Percentiles rank a stretch among this genome's conserved stretches.
These are phyloP conservation scores for Sequoia sempervirens DNA, from an alignment of 75 land plant species.

Conservation along the genomic window DNA sequence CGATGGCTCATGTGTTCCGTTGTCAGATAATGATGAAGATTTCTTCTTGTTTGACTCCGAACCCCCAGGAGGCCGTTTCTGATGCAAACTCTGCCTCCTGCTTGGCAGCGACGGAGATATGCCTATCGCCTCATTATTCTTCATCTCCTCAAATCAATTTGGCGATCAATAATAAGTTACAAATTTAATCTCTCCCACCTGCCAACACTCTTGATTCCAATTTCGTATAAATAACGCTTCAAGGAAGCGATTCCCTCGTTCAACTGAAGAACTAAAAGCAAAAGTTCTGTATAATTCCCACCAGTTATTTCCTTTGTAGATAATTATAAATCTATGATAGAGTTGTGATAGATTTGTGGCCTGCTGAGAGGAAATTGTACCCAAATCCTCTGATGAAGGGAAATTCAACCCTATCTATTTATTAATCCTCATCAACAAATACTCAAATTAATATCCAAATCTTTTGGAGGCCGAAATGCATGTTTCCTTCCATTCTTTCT, in stretches of 20 bases:
- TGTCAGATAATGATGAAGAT: background rate
- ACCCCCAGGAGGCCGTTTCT: background rate
- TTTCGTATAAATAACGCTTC: background rate
- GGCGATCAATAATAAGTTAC: background rate
- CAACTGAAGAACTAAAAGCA: background rate
- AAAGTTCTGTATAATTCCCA: background rate
- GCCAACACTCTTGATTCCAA: background rate
- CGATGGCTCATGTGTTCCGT: background rate
- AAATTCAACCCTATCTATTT: background rate
- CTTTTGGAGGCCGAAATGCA: background rate
- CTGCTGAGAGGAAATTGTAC: background rate
- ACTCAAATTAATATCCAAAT: background rate
- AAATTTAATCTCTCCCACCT: background rate
- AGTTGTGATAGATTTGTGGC: background rate
- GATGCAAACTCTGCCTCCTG: background rate
- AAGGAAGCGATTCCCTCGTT: background rate
- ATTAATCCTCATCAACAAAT: background rate
- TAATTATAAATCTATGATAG: background rate
- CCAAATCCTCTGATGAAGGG: background rate
- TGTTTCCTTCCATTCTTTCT: background rate
- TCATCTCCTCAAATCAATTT: background rate
- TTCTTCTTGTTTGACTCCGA: background rate
- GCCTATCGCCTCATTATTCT: background rate
- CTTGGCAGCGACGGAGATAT: background rate
- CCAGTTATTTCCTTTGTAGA: background rate